These are phyloP conservation scores for Coemansia asiatica DNA, from an alignment of 192 early-diverging fungal genomes.

Conservation along the genomic window DNA sequence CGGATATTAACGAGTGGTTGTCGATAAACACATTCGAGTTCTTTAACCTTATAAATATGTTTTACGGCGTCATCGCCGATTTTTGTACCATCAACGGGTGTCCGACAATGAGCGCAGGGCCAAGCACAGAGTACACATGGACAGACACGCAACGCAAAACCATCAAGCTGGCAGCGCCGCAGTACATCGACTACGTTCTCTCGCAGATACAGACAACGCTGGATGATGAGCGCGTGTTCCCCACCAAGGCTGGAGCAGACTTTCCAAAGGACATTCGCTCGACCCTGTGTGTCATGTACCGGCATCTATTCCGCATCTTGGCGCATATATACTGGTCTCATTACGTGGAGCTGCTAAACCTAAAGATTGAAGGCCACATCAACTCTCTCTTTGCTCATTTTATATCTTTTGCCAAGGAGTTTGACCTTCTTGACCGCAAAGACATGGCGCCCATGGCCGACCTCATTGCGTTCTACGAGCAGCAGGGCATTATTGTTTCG, in stretches of 20 bases:
- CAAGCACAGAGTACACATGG: conserved; percentile 87
- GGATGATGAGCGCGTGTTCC: conserved; percentile 89
- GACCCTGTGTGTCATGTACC: conserved; percentile 72
- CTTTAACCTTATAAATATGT: conserved; percentile 87
- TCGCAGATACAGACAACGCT: conserved; percentile 82
- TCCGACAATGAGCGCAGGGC: conserved; percentile 82
- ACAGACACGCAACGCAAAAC: conserved; percentile 79
- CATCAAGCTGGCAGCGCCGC: conserved; percentile 85
- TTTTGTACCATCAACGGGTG: conserved; percentile 84
- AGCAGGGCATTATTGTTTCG: conserved; percentile 37
- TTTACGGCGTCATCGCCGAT: conserved; percentile 84
- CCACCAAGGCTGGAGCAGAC: conserved; percentile 86
- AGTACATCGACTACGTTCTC: conserved; percentile 93
- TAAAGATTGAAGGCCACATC: conserved; percentile 84
- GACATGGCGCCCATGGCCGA: conserved; percentile 81
- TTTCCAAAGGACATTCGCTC: conserved; percentile 80
- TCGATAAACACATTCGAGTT: conserved; percentile 89
- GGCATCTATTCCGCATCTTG: conserved; percentile 85
- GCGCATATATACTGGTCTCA: conserved; percentile 93
- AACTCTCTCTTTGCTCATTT: conserved; percentile 98
- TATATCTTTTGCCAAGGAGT: conserved; percentile 87
- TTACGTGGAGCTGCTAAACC: conserved; percentile 80
- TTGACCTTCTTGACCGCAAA: conserved; percentile 91
- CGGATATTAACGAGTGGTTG: conserved; percentile 93
- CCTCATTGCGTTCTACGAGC: conserved; percentile 62